These are phyloP conservation scores for Scutellaria baicalensis DNA, from an alignment of 257 asterid species.

Conservation along the genomic window DNA sequence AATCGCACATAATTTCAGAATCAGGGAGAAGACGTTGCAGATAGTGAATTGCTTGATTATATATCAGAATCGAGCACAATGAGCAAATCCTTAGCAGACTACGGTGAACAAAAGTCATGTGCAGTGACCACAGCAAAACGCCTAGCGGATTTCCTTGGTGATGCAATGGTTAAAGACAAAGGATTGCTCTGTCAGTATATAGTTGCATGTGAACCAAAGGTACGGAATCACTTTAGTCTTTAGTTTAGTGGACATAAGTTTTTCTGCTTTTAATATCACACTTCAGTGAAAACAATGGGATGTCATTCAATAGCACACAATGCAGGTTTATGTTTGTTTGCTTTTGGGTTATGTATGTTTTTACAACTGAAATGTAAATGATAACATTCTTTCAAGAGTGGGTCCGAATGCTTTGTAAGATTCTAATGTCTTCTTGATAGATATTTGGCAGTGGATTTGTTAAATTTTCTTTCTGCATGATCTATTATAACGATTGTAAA, in stretches of 20 bases:
- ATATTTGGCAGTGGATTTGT: not conserved
- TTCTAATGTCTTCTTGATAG: not conserved
- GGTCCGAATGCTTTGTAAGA: not conserved
- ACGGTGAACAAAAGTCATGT: conserved; percentile 94
- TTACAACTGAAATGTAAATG: not conserved
- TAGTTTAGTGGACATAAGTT: not conserved
- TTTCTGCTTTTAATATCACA: conserved; percentile 5
- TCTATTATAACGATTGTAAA: not conserved
- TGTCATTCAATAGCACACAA: not conserved
- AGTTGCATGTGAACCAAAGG: conserved; percentile 99
- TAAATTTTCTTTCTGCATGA: not conserved
- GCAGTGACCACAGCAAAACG: conserved; percentile 98
- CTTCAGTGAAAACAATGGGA: not conserved
- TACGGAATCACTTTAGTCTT: conserved; percentile 20
- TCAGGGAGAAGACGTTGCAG: conserved; percentile 90
- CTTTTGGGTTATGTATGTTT: not conserved
- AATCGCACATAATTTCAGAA: conserved; percentile 46
- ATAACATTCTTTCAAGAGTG: not conserved
- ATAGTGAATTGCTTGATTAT: conserved; percentile 85
- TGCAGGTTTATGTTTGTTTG: conserved; percentile 7
- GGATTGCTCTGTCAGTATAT: conserved; percentile 94
- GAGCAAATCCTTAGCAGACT: conserved; percentile 97
- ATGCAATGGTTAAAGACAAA: conserved; percentile 95
- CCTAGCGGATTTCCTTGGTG: conserved; percentile 95
- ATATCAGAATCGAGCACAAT: conserved; percentile 99